These are phyloP conservation scores for Quercus dentata DNA, from an alignment of 306 rosid genomes.

Conservation along the genomic window DNA sequence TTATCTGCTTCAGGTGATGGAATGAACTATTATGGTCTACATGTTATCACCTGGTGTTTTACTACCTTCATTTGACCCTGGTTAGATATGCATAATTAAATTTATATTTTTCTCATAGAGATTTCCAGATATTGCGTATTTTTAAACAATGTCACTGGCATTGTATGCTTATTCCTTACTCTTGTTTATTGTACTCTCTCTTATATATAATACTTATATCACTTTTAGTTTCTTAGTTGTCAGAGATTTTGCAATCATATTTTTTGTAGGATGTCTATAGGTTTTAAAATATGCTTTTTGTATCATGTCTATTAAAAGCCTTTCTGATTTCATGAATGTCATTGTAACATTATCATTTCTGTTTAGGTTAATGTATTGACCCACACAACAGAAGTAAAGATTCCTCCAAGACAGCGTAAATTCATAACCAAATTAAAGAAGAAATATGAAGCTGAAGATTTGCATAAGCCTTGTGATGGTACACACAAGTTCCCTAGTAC, in stretches of 20 bases:
- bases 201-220: neutral
- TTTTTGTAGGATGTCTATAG: neutral
- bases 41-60: neutral
- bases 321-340: neutral
- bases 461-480: constrained; percentile 23
- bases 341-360: constrained; percentile 11
- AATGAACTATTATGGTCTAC: neutral
- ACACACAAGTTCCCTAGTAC: constrained; percentile 8
- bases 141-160: neutral
- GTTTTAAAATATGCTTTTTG: neutral
- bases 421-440: constrained; percentile 36
- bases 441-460: constrained; percentile 39
- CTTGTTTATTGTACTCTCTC: neutral
- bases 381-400: constrained; percentile 49
- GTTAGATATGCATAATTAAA: neutral
- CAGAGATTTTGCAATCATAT: neutral
- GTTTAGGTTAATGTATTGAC: constrained; percentile 64
- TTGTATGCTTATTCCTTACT: neutral
- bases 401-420: constrained; percentile 30
- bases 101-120: neutral
- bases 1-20: neutral
- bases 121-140: neutral
- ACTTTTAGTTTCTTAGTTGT: neutral
- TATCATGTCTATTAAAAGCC: neutral
- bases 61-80: neutral